Percentiles rank a stretch among this genome's conserved stretches.
Conservation (phyloP, 352 stramenopile species). For the Phytopythium delawarense region DNA sequence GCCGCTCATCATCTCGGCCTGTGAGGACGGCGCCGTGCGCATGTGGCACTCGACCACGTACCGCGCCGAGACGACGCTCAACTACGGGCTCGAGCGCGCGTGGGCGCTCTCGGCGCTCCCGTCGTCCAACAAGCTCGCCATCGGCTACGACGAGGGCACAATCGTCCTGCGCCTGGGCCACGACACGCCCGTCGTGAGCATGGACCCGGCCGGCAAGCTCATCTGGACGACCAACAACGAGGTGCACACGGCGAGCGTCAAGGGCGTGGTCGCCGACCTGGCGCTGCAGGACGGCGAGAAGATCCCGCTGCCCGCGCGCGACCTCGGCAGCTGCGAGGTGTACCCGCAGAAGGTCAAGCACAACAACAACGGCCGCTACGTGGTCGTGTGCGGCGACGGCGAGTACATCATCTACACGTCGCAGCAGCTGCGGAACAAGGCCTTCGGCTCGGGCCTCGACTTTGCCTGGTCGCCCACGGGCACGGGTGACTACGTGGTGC, state of each 20-base stretch:
- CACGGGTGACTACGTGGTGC: conserved; percentile 98
- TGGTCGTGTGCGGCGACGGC: conserved; percentile 97
- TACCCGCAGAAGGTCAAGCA: conserved; percentile 97
- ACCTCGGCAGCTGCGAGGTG: conserved; percentile 97
- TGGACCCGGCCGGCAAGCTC: conserved; percentile 97
- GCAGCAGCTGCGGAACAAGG: conserved; percentile 93
- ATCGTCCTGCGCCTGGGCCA: conserved; percentile 97
- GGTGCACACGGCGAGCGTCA: conserved; percentile 93
- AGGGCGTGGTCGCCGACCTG: conserved; percentile 80
- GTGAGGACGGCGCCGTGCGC: conserved; percentile 95
- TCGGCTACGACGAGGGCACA: conserved; percentile 93
- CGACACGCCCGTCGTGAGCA: conserved; percentile 97
- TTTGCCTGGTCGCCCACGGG: conserved; percentile 97
- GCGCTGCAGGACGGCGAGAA: conserved; percentile 87
- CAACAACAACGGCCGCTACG: conserved; percentile 99
- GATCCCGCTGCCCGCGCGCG: conserved; percentile 75
- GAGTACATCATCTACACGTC: conserved; percentile 99
- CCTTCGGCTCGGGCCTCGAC: conserved; percentile 96
- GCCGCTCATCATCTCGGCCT: conserved; percentile 96
- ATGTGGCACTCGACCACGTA: conserved; percentile 95
- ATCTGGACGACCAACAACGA: conserved; percentile 99
- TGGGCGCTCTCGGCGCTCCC: conserved; percentile 92
- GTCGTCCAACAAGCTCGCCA: conserved; percentile 90
- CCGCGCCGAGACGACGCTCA: conserved; percentile 97
- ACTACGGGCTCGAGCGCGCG: conserved; percentile 99